These are phyloP conservation scores for Seiridium cupressi DNA, from an alignment of 2,329 filamentous ascomycete species.

Conservation along the genomic window DNA sequence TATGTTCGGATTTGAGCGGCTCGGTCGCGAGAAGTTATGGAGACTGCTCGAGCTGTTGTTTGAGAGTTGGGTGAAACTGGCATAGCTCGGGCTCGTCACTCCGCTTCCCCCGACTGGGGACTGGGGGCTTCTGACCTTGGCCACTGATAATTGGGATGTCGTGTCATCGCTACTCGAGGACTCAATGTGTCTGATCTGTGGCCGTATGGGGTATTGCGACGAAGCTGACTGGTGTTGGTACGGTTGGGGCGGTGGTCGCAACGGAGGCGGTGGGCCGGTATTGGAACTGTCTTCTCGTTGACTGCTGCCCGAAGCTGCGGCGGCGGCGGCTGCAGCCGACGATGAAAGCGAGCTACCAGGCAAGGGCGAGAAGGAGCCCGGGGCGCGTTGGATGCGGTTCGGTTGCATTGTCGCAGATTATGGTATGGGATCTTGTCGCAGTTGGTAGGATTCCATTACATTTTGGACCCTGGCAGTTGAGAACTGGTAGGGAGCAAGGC, in stretches of 20 bases:
- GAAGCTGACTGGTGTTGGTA: conserved; percentile 23
- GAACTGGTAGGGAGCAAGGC: no score
- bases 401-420: conserved; percentile 24
- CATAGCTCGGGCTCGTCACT: conserved; percentile 45
- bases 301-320: conserved; percentile 7
- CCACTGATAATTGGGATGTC: conserved; percentile 26
- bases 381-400: conserved; percentile 27
- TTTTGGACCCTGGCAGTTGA: neutral
- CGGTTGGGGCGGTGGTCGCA: conserved; percentile 18
- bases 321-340: conserved; percentile 17
- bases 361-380: conserved; percentile 54
- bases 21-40: conserved; percentile 60
- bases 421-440: neutral
- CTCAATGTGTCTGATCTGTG: conserved; percentile 41
- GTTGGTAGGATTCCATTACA: neutral
- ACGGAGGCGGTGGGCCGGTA: conserved; percentile 12
- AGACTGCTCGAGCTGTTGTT: conserved; percentile 47
- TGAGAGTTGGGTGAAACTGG: conserved; percentile 44
- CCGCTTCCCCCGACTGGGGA: conserved; percentile 23
- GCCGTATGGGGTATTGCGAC: conserved; percentile 26
- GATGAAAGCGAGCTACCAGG: conserved; percentile 28
- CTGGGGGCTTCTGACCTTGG: conserved; percentile 42
- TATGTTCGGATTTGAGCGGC: conserved; percentile 28
- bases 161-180: conserved; percentile 45
- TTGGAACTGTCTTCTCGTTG: neutral